A percentile compares a stretch with the other conserved stretches of the same genome.
Conservation (phyloP, 139 green algal species). For the Tetradesmus obliquus region DNA sequence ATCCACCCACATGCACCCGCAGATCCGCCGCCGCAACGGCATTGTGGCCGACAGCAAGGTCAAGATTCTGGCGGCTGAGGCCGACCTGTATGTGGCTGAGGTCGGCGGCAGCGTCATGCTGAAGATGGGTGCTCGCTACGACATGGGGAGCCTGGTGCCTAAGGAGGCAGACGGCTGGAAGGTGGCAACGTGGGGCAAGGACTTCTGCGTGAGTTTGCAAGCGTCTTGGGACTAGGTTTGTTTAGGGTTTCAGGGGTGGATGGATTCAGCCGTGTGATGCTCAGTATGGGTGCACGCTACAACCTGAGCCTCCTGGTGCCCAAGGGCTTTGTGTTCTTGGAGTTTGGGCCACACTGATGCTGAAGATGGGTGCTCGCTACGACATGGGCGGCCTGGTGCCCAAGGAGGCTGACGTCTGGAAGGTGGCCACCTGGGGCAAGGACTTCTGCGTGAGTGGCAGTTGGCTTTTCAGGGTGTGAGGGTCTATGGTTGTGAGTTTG, state of each 20-base stretch:
- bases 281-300: too few species aligned
- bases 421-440: slow-evolving; percentile 64
- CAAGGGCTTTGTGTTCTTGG: neutral
- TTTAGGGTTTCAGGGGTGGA: too few species aligned
- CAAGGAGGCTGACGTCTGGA: slow-evolving; percentile 53
- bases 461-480: neutral
- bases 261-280: too few species aligned
- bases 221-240: neutral
- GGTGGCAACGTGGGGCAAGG: slow-evolving; percentile 65
- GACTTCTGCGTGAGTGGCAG: slow-evolving; percentile 56
- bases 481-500: neutral
- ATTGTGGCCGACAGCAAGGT: slow-evolving; percentile 70
- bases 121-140: slow-evolving; percentile 55
- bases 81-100: slow-evolving; percentile 80
- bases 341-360: too few species aligned
- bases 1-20: neutral
- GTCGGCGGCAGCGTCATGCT: slow-evolving; percentile 29
- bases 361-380: slow-evolving; percentile 55
- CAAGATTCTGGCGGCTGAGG: slow-evolving; percentile 71
- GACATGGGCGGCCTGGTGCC: slow-evolving; percentile 59
- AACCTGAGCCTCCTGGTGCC: neutral
- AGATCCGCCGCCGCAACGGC: slow-evolving; percentile 59
- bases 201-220: slow-evolving; percentile 52
- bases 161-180: slow-evolving; percentile 59
- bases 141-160: slow-evolving; percentile 58